Conservation (phyloP, 202 grass and related monocot species). For the Schoenoplectus triqueter region DNA sequence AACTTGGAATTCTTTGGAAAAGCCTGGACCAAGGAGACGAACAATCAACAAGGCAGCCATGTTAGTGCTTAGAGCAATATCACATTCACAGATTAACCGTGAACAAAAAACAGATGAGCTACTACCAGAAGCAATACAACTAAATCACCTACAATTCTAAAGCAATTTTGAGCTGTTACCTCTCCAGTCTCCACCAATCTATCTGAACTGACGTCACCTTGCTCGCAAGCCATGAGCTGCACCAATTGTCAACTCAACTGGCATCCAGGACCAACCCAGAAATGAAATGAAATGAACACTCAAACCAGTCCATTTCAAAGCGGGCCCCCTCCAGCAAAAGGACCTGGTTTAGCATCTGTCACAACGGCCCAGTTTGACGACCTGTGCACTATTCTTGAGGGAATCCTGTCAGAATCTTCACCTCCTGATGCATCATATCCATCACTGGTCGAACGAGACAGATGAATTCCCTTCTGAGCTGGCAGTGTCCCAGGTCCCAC, state of each 20-base stretch:
- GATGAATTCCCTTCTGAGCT: conserved; percentile 54
- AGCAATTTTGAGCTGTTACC: not conserved
- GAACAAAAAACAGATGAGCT: conserved; percentile 28
- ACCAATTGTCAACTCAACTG: conserved; percentile 27
- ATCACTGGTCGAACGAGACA: conserved; percentile 79
- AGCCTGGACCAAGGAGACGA: not conserved
- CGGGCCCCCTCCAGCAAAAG: conserved; percentile 30
- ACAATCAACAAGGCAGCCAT: not conserved
- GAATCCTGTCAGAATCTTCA: conserved; percentile 89
- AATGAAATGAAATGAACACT: not conserved
- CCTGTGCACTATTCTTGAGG: conserved; percentile 89
- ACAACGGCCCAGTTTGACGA: conserved; percentile 74
- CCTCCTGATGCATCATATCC: conserved; percentile 96
- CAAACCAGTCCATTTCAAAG: not conserved
- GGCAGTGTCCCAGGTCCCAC: conserved; percentile 2
- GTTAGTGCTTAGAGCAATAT: conserved; percentile 20
- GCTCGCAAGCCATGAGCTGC: conserved; percentile 27
- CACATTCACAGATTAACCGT: conserved; percentile 28
- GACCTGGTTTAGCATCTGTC: conserved; percentile 28
- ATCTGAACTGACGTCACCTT: not conserved
- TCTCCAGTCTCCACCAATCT: not conserved
- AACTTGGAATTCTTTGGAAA: not conserved
- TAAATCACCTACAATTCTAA: conserved; percentile 26
- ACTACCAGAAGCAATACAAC: conserved; percentile 23
- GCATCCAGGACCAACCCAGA: not conserved